phyloP scores from a whole-genome alignment of 768 basidiomycete species.

The Boletus edulis region DNA sequence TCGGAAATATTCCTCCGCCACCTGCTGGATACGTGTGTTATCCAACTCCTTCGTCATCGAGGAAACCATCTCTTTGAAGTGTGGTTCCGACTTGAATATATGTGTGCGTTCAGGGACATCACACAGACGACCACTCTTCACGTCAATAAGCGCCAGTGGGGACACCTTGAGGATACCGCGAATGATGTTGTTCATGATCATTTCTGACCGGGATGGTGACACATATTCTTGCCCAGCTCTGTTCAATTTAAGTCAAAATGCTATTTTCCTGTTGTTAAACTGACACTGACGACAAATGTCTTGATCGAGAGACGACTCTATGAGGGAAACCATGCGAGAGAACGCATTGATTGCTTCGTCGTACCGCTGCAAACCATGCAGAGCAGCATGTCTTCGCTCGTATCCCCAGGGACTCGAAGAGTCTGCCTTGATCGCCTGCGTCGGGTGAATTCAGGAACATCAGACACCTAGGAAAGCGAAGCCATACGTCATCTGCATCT shows the following conservation, averaged over 20 bases:
- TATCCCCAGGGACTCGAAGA: neutral
- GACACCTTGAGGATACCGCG: neutral
- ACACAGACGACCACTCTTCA: neutral
- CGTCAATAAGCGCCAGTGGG: neutral
- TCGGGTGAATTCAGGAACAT: fast-evolving
- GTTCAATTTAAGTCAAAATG: neutral
- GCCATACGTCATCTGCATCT: slow-evolving; percentile 11
- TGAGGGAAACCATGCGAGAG: neutral
- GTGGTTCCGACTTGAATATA: neutral
- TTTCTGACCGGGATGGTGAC: neutral
- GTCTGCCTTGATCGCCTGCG: neutral
- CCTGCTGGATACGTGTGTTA: neutral
- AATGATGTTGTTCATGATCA: neutral
- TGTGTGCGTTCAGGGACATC: neutral
- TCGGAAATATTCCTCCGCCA: slow-evolving; percentile 1
- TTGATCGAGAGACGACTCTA: neutral
- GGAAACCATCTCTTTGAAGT: slow-evolving; percentile 5
- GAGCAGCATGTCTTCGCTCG: neutral
- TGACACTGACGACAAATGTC: neutral
- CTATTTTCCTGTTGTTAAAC: too few relatives aligned
- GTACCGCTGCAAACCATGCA: neutral
- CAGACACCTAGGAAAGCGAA: neutral
- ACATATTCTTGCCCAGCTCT: neutral
- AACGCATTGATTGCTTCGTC: neutral
- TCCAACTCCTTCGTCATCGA: slow-evolving; percentile 8